Conservation (phyloP, 768 basidiomycete species). For the Amanita fuliginea region DNA sequence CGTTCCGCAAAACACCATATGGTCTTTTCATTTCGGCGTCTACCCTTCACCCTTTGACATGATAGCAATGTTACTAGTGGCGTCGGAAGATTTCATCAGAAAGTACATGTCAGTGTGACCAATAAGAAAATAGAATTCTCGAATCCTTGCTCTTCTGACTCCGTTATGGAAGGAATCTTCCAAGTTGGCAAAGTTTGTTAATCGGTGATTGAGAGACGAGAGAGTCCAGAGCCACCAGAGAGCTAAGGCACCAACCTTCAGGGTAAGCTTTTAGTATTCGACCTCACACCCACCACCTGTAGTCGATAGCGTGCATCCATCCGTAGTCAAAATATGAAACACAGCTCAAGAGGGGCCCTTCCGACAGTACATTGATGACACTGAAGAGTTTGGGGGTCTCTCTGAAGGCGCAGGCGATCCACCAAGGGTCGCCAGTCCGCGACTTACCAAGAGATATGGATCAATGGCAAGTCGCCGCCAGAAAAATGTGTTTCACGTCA, state of each 20-base stretch:
- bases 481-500: neutral
- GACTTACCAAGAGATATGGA: neutral
- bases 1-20: conserved; percentile 3
- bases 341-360: neutral
- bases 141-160: neutral
- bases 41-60: neutral
- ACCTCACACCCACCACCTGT: neutral
- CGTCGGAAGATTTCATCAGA: conserved; percentile 5
- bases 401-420: neutral
- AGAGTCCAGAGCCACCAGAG: neutral
- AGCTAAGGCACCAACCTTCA: conserved; percentile 4
- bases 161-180: neutral
- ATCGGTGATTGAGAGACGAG: conserved; percentile 1
- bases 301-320: neutral
- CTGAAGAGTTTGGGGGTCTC: neutral
- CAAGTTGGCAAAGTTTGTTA: neutral
- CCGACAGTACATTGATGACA: neutral
- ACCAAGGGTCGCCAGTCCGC: neutral
- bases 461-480: neutral
- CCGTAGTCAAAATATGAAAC: neutral
- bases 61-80: neutral
- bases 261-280: conserved; percentile 6
- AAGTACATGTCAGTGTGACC: neutral
- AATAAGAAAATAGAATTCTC: neutral
- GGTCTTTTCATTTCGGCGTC: conserved; percentile 5